Base-by-base conservation (phyloP, 768 basidiomycete genomes). In the Jaapia argillacea region DNA sequence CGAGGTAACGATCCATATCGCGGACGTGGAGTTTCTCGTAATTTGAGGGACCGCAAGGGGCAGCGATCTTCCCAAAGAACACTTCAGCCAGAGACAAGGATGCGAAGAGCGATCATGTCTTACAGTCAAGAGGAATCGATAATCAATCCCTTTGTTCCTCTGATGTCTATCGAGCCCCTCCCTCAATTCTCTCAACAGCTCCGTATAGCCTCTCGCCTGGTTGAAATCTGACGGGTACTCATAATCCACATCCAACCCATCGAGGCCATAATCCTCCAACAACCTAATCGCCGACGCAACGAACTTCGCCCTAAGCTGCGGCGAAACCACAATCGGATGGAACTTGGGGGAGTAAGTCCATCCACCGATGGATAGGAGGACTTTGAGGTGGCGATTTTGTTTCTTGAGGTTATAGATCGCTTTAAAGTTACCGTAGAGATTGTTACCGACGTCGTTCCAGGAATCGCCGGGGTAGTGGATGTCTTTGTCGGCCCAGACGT, bases 401-500 rank as follows among this genome's bases (percentile, higher is more conserved):
- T 93, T 84, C 72, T 98, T 98, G 51, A 97, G 70, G 24, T 85
- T 74, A 61, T 92, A 93, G 45, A 98, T 75, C 40, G 86, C 87
- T 58, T 94, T 96, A 65, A 98, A 77, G 62, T 94, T 94, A 42
- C 93, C 93, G 54, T 94, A 98, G 14, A 98, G 75, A 61, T 98
- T 96, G 49, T 72, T 81, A 36, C 91, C 92, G 22, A 58, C 58
- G 42, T 98, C 94, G 51, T 92, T 85, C 96, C 96, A 99, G 3
- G 83, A 85, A 62, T 99, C 96, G 5, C 84, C 87, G 0, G 85
- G 81, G 58, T 94, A 93, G 59, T 98, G 96, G 37, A 98, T 98
- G 58, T 98, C 90, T 55, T 93, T 78, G 68, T 99, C 96, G 0
- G 92, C 83, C 94, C 94, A 98, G 2, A 70, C 59, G 53, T 99